A percentile compares a stretch with the other conserved stretches of the same genome.
phyloP scores from a whole-genome alignment of 441 rosid genomes.

The Syzygium syzygioides region DNA sequence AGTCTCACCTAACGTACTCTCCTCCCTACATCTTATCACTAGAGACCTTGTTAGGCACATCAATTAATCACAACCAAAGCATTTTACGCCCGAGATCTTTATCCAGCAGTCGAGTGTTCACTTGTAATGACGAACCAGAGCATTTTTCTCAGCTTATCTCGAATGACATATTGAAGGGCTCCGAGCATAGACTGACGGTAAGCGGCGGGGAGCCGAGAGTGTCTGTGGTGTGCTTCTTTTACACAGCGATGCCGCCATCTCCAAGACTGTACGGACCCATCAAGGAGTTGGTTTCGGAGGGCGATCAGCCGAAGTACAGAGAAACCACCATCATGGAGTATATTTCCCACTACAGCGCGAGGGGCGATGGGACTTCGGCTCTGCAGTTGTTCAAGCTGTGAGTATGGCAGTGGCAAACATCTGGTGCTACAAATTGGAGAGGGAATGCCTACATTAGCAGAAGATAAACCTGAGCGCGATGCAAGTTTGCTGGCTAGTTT shows the following conservation, averaged over 20 bases:
- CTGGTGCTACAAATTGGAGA: background rate
- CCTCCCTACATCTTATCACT: background rate
- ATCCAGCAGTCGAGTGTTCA: background rate
- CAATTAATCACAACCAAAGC: background rate
- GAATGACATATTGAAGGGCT: background rate
- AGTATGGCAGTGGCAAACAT: background rate
- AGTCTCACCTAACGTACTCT: background rate
- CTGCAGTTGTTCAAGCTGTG: background rate
- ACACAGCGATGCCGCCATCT: background rate
- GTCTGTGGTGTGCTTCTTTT: background rate
- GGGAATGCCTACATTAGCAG: background rate
- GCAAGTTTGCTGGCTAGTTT: background rate
- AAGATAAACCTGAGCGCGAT: background rate
- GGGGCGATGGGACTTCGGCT: background rate
- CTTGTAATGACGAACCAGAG: background rate
- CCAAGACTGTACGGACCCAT: slow-evolving; percentile 3
- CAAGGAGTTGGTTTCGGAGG: slow-evolving; percentile 1
- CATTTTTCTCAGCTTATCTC: background rate
- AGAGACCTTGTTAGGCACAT: background rate
- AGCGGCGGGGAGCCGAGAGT: background rate
- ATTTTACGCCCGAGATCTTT: background rate
- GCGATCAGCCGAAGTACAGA: background rate
- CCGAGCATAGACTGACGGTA: background rate
- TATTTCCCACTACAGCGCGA: background rate
- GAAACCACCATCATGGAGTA: background rate